phyloP scores from a whole-genome alignment of 2,329 filamentous ascomycete species.

The Aspergillus oerlinghausenensis region DNA sequence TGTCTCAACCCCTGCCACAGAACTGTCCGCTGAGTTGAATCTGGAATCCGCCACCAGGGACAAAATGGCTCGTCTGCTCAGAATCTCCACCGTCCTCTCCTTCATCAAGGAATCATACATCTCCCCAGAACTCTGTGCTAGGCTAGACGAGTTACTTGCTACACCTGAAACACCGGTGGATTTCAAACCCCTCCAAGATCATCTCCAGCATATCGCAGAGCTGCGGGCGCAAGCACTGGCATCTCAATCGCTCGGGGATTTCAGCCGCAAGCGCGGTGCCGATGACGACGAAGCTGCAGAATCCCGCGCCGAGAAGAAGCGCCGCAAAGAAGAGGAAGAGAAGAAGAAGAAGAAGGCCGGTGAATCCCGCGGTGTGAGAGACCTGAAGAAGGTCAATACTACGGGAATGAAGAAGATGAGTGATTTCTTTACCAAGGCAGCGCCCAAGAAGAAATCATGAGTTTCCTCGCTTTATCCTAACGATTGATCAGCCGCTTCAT shows the following conservation, averaged over 20 bases:
- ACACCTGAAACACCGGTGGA: slow-evolving; percentile 48
- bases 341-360: slow-evolving; percentile 72
- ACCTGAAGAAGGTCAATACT: slow-evolving; percentile 85
- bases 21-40: slow-evolving; percentile 20
- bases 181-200: slow-evolving; percentile 67
- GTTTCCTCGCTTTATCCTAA: neutral
- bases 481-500: neutral
- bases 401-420: slow-evolving; percentile 96
- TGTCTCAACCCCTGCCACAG: slow-evolving; percentile 33
- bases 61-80: slow-evolving; percentile 40
- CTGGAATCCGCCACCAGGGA: slow-evolving; percentile 26
- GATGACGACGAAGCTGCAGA: slow-evolving; percentile 43
- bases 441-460: slow-evolving; percentile 33
- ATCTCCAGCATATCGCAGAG: slow-evolving; percentile 61
- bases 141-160: slow-evolving; percentile 36
- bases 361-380: slow-evolving; percentile 70
- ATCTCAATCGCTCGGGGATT: slow-evolving; percentile 54
- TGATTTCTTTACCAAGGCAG: slow-evolving; percentile 75
- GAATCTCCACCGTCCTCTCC: slow-evolving; percentile 46
- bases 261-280: slow-evolving; percentile 38
- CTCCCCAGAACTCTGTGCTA: slow-evolving; percentile 33
- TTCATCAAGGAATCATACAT: slow-evolving; percentile 51
- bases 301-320: slow-evolving; percentile 70
- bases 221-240: slow-evolving; percentile 68
- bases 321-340: slow-evolving; percentile 83